These are phyloP conservation scores for Yarrowia porcina DNA, from an alignment of 805 yeast genomes.

Conservation along the genomic window DNA sequence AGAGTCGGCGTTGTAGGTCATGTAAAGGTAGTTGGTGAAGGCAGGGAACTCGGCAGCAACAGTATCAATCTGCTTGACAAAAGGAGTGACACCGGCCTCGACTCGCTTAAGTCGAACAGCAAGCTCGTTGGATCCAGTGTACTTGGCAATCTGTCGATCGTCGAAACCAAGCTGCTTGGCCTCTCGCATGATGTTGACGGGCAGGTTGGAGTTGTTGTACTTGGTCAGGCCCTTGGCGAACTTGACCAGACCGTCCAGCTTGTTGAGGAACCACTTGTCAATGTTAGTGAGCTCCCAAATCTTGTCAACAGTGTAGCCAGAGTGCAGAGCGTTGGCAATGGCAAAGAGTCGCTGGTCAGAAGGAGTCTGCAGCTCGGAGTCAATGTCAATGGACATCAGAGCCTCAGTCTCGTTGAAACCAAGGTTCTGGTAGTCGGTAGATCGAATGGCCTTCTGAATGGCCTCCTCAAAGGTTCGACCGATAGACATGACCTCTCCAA, in stretches of 20 bases:
- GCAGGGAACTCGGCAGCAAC: constrained; percentile 99
- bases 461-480: constrained; percentile 98
- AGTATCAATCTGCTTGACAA: constrained; percentile 95
- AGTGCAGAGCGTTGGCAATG: constrained; percentile 86
- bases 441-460: constrained; percentile 94
- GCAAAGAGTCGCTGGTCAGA: constrained; percentile 97
- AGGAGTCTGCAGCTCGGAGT: constrained; percentile 89
- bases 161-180: constrained; percentile 97
- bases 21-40: constrained; percentile 85
- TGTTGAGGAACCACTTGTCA: constrained; percentile 95
- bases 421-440: constrained; percentile 91
- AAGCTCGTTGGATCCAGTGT: constrained; percentile 83
- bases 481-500: constrained; percentile 97
- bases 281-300: constrained; percentile 88
- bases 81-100: constrained; percentile 82
- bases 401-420: constrained; percentile 85
- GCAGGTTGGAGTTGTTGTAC: constrained; percentile 44
- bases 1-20: constrained; percentile 88
- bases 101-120: constrained; percentile 86
- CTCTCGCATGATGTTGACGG: constrained; percentile 61
- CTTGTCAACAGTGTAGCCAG: constrained; percentile 86
- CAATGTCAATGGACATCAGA: constrained; percentile 87
- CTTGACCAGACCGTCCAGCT: constrained; percentile 68
- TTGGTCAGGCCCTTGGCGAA: constrained; percentile 53
- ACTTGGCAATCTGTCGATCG: constrained; percentile 92